These are phyloP conservation scores for Glebionis coronaria DNA, from an alignment of 129 eudicot species.

Conservation along the genomic window DNA sequence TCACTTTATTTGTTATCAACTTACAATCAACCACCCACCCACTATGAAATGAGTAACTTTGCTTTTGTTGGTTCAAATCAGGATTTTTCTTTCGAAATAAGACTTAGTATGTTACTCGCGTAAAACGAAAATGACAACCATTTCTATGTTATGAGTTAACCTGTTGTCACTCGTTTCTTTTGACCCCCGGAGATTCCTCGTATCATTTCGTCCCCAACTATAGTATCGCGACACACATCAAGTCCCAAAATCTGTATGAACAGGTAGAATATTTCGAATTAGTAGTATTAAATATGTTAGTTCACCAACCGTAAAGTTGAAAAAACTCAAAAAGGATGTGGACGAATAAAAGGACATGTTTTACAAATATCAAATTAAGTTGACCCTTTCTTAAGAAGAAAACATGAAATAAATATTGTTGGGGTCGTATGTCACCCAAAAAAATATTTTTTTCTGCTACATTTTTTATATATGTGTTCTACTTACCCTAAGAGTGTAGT, in stretches of 20 bases:
- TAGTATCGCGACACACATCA: conserved; percentile 73
- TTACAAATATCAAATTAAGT: not conserved
- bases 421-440: not conserved
- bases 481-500: conserved; percentile 71
- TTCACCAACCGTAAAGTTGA: conserved; percentile 2
- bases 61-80: conserved; percentile 15
- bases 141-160: not conserved
- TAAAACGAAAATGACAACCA: not conserved
- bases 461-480: not conserved
- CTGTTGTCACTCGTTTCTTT: conserved; percentile 69
- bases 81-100: not conserved
- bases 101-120: not conserved
- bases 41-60: conserved; percentile 17
- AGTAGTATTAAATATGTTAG: not conserved
- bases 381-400: not conserved
- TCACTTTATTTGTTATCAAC: conserved; percentile 28
- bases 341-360: not conserved
- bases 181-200: conserved; percentile 91
- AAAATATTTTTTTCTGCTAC: not conserved
- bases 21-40: conserved; percentile 27
- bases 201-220: conserved; percentile 77
- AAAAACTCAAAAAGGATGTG: not conserved
- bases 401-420: not conserved
- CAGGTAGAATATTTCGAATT: not conserved
- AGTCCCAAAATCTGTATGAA: conserved; percentile 59